These are phyloP conservation scores for Ceriops zippeliana DNA, from an alignment of 345 rosid genomes.

Conservation along the genomic window DNA sequence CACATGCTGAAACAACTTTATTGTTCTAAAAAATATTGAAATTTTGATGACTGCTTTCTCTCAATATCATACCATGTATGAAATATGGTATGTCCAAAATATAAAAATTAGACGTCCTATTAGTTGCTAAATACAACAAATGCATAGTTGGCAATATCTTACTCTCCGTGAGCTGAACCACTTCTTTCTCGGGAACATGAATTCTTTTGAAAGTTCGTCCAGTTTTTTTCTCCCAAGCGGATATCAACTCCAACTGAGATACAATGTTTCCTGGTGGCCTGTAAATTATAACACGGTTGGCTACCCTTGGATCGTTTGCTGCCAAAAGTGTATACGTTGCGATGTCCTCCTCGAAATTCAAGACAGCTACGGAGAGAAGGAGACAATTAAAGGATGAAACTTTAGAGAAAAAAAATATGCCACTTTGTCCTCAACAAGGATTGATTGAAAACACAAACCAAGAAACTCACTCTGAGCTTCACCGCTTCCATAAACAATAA, in stretches of 20 bases:
- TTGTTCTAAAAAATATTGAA: too few species aligned
- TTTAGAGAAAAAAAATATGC: too few species aligned
- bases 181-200: conserved; percentile 27
- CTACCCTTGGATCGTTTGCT: conserved; percentile 29
- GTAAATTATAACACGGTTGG: conserved; percentile 23
- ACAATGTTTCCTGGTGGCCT: conserved; percentile 27
- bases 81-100: too few species aligned
- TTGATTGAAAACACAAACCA: neutral
- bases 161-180: conserved; percentile 24
- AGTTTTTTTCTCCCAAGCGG: conserved; percentile 34
- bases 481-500: conserved; percentile 33
- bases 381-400: too few species aligned
- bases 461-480: conserved; percentile 20
- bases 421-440: too few species aligned
- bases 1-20: too few species aligned
- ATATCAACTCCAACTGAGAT: conserved; percentile 28
- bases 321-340: conserved; percentile 35
- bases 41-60: too few species aligned
- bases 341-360: conserved; percentile 34
- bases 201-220: conserved; percentile 17
- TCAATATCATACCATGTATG: too few species aligned
- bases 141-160: conserved; percentile 1
- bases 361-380: conserved; percentile 16
- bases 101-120: too few species aligned
- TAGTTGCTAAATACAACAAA: too few species aligned